Evolutionary conservation across 768 basidiomycete genomes (phyloP).

Genomic region (Rhizopogon rudus): DNA sequence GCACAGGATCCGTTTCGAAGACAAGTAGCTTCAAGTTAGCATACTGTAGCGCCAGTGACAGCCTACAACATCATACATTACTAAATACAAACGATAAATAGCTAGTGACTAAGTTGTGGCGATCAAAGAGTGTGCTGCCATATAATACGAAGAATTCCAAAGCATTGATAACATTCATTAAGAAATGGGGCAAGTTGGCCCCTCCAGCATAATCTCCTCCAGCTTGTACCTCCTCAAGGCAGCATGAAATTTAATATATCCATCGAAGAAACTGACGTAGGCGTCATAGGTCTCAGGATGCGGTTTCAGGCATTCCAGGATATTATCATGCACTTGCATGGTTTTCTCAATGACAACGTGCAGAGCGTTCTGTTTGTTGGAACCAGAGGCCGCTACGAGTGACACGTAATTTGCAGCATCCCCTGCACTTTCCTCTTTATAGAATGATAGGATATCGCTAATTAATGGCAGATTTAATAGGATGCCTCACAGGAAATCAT

Average conservation of each 20-base stretch:
- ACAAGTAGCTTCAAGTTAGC: too few species aligned
- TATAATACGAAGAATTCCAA: too few species aligned
- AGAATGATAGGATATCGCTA: slow-evolving; percentile 37
- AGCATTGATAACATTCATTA: too few species aligned
- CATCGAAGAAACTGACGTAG: slow-evolving; percentile 12
- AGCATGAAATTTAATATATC: slow-evolving; percentile 26
- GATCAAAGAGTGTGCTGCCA: too few species aligned
- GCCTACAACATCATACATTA: too few species aligned
- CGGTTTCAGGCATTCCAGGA: slow-evolving; percentile 19
- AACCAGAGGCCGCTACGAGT: slow-evolving; percentile 18
- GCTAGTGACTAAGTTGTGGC: too few species aligned
- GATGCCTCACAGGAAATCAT: neutral
- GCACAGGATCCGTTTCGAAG: too few species aligned
- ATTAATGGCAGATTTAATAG: too few species aligned
- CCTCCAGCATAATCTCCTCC: slow-evolving; percentile 14
- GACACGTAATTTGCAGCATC: slow-evolving; percentile 34
- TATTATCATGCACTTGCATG: slow-evolving; percentile 15
- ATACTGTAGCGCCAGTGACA: too few species aligned
- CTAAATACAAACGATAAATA: too few species aligned
- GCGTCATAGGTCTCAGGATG: slow-evolving; percentile 15
- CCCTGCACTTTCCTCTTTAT: slow-evolving; percentile 33
- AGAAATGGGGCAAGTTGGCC: neutral
- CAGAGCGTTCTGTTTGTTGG: slow-evolving; percentile 24
- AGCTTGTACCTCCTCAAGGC: slow-evolving; percentile 20
- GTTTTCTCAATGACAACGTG: slow-evolving; percentile 20